phyloP scores from a whole-genome alignment of 495 filamentous ascomycete genomes.

The Cercophora newfieldiana region DNA sequence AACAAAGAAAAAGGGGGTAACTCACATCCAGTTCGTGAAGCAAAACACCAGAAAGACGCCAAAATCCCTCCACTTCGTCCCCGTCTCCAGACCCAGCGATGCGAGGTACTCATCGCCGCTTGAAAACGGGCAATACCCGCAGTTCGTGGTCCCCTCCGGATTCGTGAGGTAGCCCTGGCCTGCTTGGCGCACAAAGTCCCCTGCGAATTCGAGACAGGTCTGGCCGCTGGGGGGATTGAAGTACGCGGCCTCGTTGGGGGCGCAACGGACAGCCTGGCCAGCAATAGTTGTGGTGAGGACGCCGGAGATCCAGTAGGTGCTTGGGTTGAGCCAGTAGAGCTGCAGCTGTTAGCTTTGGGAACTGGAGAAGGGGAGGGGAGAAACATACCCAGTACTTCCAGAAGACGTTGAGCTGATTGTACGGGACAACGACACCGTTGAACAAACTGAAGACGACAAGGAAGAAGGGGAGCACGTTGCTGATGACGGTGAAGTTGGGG shows the following conservation, averaged over 20 bases:
- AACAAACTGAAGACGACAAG: conserved; percentile 75
- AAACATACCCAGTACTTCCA: conserved; percentile 68
- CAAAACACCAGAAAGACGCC: conserved; percentile 78
- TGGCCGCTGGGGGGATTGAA: conserved; percentile 65
- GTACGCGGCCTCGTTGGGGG: conserved; percentile 58
- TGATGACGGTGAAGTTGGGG: conserved; percentile 76
- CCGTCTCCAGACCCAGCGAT: conserved; percentile 63
- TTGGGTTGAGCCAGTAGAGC: conserved; percentile 70
- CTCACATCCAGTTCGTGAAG: conserved; percentile 67
- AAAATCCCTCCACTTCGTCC: conserved; percentile 69
- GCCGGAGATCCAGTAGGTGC: conserved; percentile 72
- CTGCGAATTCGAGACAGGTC: conserved; percentile 63
- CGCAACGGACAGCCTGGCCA: conserved; percentile 57
- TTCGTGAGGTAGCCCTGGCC: conserved; percentile 61
- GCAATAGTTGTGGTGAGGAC: conserved; percentile 64
- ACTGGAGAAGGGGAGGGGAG: neutral
- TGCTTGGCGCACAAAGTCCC: conserved; percentile 50
- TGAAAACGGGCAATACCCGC: conserved; percentile 74
- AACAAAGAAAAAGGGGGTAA: neutral
- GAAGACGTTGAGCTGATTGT: conserved; percentile 61
- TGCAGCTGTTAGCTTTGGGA: conserved; percentile 2
- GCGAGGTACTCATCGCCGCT: conserved; percentile 66
- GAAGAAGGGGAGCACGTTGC: conserved; percentile 74
- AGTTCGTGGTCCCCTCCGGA: conserved; percentile 55
- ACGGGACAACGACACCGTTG: conserved; percentile 71